Evolutionary conservation across 495 filamentous ascomycete genomes (phyloP), one percentile per base, ranked within the genome.

Genomic region (Talaromyces adpressus): DNA sequence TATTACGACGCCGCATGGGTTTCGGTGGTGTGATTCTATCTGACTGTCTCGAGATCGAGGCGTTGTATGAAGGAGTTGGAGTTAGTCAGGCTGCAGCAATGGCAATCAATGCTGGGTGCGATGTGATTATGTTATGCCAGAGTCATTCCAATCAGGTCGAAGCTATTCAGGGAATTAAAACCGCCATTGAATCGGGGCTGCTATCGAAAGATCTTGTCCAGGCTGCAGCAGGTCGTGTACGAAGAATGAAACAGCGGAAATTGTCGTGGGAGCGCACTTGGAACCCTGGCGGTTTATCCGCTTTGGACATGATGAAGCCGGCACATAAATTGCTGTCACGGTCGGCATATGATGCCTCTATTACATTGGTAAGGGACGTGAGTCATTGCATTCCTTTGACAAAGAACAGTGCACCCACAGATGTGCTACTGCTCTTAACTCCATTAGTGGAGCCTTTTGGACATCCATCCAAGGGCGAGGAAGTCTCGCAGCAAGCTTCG

Each of bases 51-150:
- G 59, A 61, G 20, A 61, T 61, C 14, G 59, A 61, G 41, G 32
- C 59, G 20, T 20, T 61, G 8, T 61, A 61, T 61, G 59, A 61
- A 29, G 36, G 59, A 2, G 34, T 61, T 61, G 59, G 59, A 6
- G 59, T 61, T n/a, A 61, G 59, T 11, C 59, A 61, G 22, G 59
- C 59, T 9, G 59, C 59, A 5, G 59, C 36, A 5, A 61, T 61
- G 59, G 59, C 59, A 25, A 61, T 61, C 12, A 61, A 61, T 47
- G 59, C 59, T 6, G 59, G 59, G 6, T 61, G 59, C n/a, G 59
- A 61, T 30, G 41, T 61, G 36, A 61, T 61, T 7, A 61, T 61
- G 59, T 20, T 61, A n/a, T 61, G 59, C 41, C 59, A 61, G 22
- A 61, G 59, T 29, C 36, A 61, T 47, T 61, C 59, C 34, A 61